These are phyloP conservation scores for Chaetoceros tenuissimus DNA, from an alignment of 108 stramenopile genomes.

Conservation along the genomic window DNA sequence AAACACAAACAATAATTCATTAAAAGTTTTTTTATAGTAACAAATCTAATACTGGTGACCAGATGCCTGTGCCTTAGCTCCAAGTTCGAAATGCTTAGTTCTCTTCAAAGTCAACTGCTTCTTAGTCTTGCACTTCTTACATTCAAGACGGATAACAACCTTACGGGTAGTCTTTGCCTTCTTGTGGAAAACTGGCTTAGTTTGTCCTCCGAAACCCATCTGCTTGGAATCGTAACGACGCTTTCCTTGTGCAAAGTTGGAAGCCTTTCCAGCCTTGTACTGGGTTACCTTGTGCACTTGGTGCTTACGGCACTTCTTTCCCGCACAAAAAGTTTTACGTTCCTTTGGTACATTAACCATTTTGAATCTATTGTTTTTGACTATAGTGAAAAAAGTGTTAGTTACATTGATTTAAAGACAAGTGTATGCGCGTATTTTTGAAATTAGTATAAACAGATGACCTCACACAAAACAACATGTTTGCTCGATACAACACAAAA, in stretches of 20 bases:
- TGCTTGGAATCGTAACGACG: constrained; percentile 99
- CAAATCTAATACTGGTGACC: constrained; percentile 95
- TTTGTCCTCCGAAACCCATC: constrained; percentile 99
- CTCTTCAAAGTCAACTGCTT: constrained; percentile 97
- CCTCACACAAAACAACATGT: too few relatives aligned
- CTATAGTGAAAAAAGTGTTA: too few relatives aligned
- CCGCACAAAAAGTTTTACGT: constrained; percentile 97
- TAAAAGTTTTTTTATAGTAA: too few relatives aligned
- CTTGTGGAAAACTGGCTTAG: constrained; percentile 99
- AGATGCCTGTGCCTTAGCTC: constrained; percentile 94
- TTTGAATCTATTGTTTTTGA: too few relatives aligned
- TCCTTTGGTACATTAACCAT: constrained; percentile 99
- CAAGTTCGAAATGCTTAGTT: constrained; percentile 99
- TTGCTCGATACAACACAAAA: too few relatives aligned
- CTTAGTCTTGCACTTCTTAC: constrained; percentile 99
- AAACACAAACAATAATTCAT: too few relatives aligned
- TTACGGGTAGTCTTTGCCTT: constrained; percentile 99
- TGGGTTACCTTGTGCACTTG: constrained; percentile 98
- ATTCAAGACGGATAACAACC: constrained; percentile 97
- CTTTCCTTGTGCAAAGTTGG: constrained; percentile 99
- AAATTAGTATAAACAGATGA: too few relatives aligned
- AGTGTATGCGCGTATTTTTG: too few relatives aligned
- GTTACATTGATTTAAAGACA: too few relatives aligned
- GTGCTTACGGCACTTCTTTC: constrained; percentile 96
- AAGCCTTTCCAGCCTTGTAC: constrained; percentile 99